Evolutionary conservation across 164 flowering plant genomes (phyloP).

Genomic region (Stephania yunnanensis): DNA sequence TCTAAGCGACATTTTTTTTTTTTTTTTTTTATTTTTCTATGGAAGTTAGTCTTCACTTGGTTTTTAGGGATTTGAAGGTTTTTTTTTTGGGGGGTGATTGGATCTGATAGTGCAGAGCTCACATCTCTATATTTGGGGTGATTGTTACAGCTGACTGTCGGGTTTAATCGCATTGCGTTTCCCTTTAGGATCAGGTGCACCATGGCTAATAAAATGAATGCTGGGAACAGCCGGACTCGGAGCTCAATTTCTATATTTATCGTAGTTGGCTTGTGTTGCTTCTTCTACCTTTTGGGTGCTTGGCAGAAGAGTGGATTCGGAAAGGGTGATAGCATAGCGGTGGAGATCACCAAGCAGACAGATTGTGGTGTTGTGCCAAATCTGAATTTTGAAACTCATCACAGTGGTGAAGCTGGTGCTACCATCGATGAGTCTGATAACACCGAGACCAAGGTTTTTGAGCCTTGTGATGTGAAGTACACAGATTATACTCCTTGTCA

Average conservation of each 20-base stretch:
- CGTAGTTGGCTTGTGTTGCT: constrained; percentile 76
- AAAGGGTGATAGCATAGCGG: constrained; percentile 79
- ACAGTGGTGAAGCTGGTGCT: constrained; percentile 38
- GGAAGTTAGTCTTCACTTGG: not conserved
- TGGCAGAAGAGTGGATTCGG: constrained; percentile 97
- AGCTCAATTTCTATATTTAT: constrained; percentile 68
- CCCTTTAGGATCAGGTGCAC: constrained; percentile 20
- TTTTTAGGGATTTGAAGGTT: not conserved
- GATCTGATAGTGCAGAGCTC: not conserved
- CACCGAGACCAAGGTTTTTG: constrained; percentile 28
- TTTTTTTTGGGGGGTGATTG: not conserved
- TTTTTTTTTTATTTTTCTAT: not conserved
- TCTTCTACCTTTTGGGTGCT: constrained; percentile 86
- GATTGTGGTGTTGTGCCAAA: constrained; percentile 51
- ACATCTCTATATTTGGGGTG: not conserved
- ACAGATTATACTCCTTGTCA: constrained; percentile 92
- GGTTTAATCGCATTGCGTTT: not conserved
- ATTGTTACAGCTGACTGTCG: not conserved
- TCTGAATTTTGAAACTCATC: constrained; percentile 76
- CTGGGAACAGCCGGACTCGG: constrained; percentile 58
- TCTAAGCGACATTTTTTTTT: not conserved
- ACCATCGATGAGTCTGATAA: constrained; percentile 34
- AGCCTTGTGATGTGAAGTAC: constrained; percentile 52
- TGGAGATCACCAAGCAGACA: constrained; percentile 53
- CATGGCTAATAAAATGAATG: constrained; percentile 53